Base-by-base conservation (phyloP, 2,329 filamentous ascomycete species). In the Didymella exigua region DNA sequence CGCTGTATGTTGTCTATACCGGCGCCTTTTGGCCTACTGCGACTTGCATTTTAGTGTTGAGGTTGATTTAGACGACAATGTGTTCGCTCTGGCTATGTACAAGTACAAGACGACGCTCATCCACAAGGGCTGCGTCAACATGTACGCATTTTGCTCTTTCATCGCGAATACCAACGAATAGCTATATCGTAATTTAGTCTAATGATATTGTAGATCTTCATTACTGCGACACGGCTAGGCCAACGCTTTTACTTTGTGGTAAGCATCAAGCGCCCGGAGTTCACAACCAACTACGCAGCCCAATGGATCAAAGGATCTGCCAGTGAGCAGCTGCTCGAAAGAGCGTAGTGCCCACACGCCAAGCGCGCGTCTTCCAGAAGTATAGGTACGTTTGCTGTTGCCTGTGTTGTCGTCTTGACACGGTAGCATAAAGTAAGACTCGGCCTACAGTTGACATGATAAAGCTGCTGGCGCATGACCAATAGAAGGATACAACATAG, bases 1-100 rank as follows among this genome's bases (percentile, higher is more conserved):
- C 46, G 57, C 52, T 50, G 33, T 33, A 19, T 49, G 27, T 34
- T 53, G 53, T 42, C 42, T 18, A 42, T 38, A 38, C 24, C 54
- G 36, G 40, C 49, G 42, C 21, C 21, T 27, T 13, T 24, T 30
- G 30, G 21, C n/a, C 27, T 30, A 16, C 11, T 38, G 9, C 14
- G 30, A 3, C 34, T 26, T 11, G 27, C 21, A 34, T 40, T 31
- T 23, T 40, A 14, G 34, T 9, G 21, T 38, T 27, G 33, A 37
- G 13, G 8, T 41, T n/a, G n/a, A 16, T 9, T 19, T 24, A 19
- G 27, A 29, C 19, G 21, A 33, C 26, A 23, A 9, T 34, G 9
- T 14, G 4, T 11, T 29, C 21, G 16, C 19, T 23, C 40, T 16
- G 26, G 26, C 27, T 23, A 37, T 31, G 21, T 31, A 29, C 21